A percentile compares a stretch with the other conserved stretches of the same genome.
phyloP scores from a whole-genome alignment of 495 filamentous ascomycete genomes.

The Xylaria flabelliformis region DNA sequence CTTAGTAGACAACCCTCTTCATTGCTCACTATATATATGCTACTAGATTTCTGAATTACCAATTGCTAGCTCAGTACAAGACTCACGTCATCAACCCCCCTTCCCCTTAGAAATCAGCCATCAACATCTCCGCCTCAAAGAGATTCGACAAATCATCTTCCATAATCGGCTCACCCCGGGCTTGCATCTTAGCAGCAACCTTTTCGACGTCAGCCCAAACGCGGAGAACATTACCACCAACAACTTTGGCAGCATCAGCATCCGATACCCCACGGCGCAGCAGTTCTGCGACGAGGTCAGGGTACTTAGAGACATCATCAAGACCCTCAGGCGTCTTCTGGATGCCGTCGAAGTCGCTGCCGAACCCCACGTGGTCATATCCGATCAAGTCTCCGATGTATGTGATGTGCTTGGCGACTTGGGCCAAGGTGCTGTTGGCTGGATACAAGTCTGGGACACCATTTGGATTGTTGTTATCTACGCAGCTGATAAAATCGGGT shows the following conservation, averaged over 20 bases:
- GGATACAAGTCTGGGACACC: slow-evolving; percentile 65
- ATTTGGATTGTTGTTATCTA: slow-evolving; percentile 60
- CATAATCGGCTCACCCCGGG: slow-evolving; percentile 61
- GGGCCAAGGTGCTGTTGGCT: slow-evolving; percentile 72
- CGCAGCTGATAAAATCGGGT: slow-evolving; percentile 79
- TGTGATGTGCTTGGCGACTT: slow-evolving; percentile 77
- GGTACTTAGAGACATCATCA: slow-evolving; percentile 84
- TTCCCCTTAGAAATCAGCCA: not conserved
- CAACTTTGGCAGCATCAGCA: slow-evolving; percentile 68
- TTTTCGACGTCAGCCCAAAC: slow-evolving; percentile 77
- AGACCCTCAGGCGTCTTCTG: slow-evolving; percentile 62
- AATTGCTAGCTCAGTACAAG: not conserved
- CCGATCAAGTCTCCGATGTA: slow-evolving; percentile 74
- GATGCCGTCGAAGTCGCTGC: slow-evolving; percentile 78
- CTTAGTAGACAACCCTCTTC: not conserved
- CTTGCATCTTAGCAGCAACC: slow-evolving; percentile 67
- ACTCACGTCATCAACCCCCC: not conserved
- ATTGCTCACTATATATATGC: not conserved
- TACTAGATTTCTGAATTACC: not conserved
- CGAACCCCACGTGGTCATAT: slow-evolving; percentile 76
- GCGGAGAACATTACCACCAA: slow-evolving; percentile 74
- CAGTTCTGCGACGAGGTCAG: slow-evolving; percentile 77
- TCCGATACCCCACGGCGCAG: slow-evolving; percentile 71
- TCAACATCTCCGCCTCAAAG: not conserved
- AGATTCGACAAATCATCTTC: slow-evolving; percentile 62